Evolutionary conservation across 2,329 filamentous ascomycete genomes (phyloP), one percentile per base, ranked within the genome.

Genomic region (Hypoxylon sp.): DNA sequence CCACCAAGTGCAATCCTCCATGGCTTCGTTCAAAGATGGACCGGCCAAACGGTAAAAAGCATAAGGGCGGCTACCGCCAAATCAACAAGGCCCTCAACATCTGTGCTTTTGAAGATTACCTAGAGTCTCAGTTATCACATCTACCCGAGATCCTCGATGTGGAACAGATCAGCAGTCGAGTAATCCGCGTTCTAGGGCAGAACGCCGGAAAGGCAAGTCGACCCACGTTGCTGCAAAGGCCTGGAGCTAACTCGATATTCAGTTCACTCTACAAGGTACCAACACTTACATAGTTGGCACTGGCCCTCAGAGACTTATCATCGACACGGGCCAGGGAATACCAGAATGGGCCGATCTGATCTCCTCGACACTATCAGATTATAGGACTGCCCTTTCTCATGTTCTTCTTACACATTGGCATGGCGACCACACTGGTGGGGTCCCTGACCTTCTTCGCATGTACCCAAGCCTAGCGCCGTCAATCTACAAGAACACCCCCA

Each of bases 331-430:
- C 37, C 87, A 92, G 77, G 92, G 91, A 44, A 85, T 83, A 58
- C 85, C 87, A 1, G 80, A 83, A 32, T 94, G 91, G 91, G 75
- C 76, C 0, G 75, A 77, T 0, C 51, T 81, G 5, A 73, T 86
- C 13, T 47, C 68, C 0, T 66, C 65, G 1, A 79, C 75, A 0
- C 76, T 86, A 1, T 31, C 62, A 1, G 60, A 75, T 1, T 39
- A 48, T 0, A 53, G 65, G 1, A 74, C 83, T 46, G 57, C 63
- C 0, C 59, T 87, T 0, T 82, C 81, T 0, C 80, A 84, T n/a
- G 89, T 90, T 0, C 83, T 98, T 13, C 83, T 98, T 42, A 95
- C 94, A 0, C 95, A 98, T 79, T 97, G 94, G 93, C 95, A 98
- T 75, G 86, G 83, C 39, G 95, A 98, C 77, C 95, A 98, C 77